Base-by-base conservation (phyloP, 345 rosid species). In the Psidium guajava region DNA sequence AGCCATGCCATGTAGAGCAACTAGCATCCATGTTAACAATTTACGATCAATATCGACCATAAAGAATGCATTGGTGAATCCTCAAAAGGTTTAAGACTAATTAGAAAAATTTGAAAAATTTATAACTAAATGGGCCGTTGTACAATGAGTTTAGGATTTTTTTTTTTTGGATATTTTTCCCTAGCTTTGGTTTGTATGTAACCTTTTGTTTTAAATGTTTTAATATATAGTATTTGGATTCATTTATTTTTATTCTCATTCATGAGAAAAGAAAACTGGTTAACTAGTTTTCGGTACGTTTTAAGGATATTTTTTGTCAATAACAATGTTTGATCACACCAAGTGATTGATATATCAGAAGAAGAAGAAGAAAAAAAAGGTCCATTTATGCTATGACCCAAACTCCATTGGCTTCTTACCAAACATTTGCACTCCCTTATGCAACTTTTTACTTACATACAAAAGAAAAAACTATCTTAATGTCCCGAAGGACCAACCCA, bases 1-100 rank as follows among this genome's bases (percentile, higher is more conserved):
- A 0, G 9, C 4, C 0, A 0, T 15, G 0, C 0, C 3, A 0
- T 2, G 3, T 61, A 61, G 28, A 0, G 14, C 0, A 0, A 5
- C 7, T 0, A 0, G 10, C 5, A 14, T 14, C 11, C 10, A 61
- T 0, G 1, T 27, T 0, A 14, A 0, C 11, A 36, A 61, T 16
- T 61, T 61, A 0, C 21, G 0, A 2, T 3, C 3, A 53, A 53
- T 15, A 53, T 53, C 16, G 6, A 6, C 8, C 7, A 2, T 0
- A 61, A 61, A 7, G 2, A 27, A 0, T 61, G 15, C 7, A 61
- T 27, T 13, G 8, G 15, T 4, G 28, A 27, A 61, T 0, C 1
- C 1, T 61, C 40, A 27, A 61, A 61, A 61, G 8, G 1, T 61
- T 27, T 61, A 27, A 3, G 20, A 4, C 9, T 61, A 27, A 27